Conservation (phyloP, 768 basidiomycete species). For the Auricularia sp. region DNA sequence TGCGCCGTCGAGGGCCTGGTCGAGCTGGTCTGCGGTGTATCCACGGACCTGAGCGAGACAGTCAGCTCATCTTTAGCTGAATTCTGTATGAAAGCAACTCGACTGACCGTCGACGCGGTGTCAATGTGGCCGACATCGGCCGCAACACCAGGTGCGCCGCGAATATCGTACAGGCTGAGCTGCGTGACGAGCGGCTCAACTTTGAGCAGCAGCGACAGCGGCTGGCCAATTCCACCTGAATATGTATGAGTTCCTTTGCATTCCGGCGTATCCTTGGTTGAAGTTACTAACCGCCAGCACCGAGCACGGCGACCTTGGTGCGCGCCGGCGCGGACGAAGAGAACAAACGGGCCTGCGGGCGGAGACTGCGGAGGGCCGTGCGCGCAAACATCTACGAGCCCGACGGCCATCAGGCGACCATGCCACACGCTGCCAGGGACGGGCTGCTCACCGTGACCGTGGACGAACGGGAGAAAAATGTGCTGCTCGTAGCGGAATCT, state of each 20-base stretch:
- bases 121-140: constrained; percentile 96
- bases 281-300: constrained; percentile 66
- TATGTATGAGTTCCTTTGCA: background rate
- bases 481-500: background rate
- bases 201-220: constrained; percentile 89
- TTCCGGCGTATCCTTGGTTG: background rate
- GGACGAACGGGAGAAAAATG: background rate
- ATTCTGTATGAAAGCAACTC: background rate
- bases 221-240: constrained; percentile 86
- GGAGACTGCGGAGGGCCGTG: constrained; percentile 47
- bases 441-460: background rate
- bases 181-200: constrained; percentile 80
- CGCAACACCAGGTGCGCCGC: constrained; percentile 92
- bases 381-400: constrained; percentile 49
- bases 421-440: background rate
- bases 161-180: constrained; percentile 87
- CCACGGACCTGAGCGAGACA: constrained; percentile 49
- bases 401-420: background rate
- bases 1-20: constrained; percentile 79
- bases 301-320: constrained; percentile 91
- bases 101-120: constrained; percentile 33
- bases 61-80: too few relatives aligned
- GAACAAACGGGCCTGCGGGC: constrained; percentile 54
- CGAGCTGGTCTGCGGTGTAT: constrained; percentile 78
- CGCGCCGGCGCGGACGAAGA: constrained; percentile 62